Percentiles rank a stretch among this genome's conserved stretches.
Conservation (phyloP, 305 asterid species). For the Fraxinus xanthoxyloides region DNA sequence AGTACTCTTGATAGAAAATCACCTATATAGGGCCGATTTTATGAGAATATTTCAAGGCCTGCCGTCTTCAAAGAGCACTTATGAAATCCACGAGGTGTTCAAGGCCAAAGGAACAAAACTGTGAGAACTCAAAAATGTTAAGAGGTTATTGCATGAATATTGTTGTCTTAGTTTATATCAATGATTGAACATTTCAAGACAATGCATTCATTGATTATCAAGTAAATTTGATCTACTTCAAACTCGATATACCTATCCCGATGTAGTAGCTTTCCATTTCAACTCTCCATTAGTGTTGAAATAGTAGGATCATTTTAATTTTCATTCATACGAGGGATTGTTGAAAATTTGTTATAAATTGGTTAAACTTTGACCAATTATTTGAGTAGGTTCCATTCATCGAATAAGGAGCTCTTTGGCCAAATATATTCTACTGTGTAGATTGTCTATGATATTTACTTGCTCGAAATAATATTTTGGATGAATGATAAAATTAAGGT, state of each 20-base stretch:
- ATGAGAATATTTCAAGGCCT: background rate
- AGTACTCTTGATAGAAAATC: background rate
- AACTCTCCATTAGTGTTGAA: background rate
- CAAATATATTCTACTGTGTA: background rate
- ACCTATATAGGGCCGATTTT: background rate
- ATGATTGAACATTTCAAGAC: background rate
- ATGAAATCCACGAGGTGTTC: background rate
- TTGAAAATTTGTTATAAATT: background rate
- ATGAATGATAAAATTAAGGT: background rate
- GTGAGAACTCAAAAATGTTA: background rate
- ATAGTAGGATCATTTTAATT: background rate
- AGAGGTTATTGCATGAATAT: background rate
- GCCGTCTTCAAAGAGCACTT: background rate
- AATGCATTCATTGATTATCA: background rate
- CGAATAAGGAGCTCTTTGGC: background rate
- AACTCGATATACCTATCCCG: background rate
- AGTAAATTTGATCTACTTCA: background rate
- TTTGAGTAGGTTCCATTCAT: background rate
- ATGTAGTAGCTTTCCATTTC: background rate
- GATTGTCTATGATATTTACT: background rate
- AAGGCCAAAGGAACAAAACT: background rate
- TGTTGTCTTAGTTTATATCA: background rate
- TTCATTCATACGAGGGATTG: background rate
- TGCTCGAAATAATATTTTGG: background rate
- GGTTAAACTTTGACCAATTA: background rate